phyloP scores from a whole-genome alignment of 331 rosid species.

The Cydonia oblonga region DNA sequence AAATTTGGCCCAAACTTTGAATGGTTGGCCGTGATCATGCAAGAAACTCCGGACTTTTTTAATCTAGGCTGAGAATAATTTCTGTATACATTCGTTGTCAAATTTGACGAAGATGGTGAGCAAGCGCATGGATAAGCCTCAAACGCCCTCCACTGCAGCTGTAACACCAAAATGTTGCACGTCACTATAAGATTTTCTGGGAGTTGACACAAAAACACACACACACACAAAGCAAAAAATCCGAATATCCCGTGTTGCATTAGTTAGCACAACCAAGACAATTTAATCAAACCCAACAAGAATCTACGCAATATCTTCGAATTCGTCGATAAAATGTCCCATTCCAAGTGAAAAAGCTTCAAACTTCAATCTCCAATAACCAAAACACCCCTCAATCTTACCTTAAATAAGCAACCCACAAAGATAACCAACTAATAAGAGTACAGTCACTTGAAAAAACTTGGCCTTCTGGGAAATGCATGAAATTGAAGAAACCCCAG shows the following conservation, averaged over 20 bases:
- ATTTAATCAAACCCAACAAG: not conserved
- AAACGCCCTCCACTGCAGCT: constrained; percentile 52
- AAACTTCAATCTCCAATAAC: not conserved
- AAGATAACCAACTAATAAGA: not conserved
- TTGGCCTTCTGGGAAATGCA: not conserved
- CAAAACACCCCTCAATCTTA: not conserved
- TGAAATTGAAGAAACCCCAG: not conserved
- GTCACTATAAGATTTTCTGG: not conserved
- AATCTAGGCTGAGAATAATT: constrained; percentile 26
- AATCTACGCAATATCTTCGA: not conserved
- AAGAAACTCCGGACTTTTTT: constrained; percentile 17
- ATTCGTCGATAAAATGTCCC: not conserved
- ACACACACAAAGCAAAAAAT: not conserved
- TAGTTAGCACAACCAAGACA: not conserved
- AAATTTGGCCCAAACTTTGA: constrained; percentile 9
- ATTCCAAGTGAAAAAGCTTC: not conserved
- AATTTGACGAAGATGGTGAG: constrained; percentile 18
- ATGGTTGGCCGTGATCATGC: constrained; percentile 12
- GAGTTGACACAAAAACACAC: not conserved
- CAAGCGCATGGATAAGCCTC: constrained; percentile 17
- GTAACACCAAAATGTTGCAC: constrained; percentile 11
- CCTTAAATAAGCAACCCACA: not conserved
- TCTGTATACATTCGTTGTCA: constrained; percentile 12
- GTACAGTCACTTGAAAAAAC: not conserved
- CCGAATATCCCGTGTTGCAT: not conserved